Evolutionary conservation across 108 stramenopile genomes (phyloP), one percentile per base, ranked within the genome.

Genomic region (Aurantiochytrium sp.): DNA sequence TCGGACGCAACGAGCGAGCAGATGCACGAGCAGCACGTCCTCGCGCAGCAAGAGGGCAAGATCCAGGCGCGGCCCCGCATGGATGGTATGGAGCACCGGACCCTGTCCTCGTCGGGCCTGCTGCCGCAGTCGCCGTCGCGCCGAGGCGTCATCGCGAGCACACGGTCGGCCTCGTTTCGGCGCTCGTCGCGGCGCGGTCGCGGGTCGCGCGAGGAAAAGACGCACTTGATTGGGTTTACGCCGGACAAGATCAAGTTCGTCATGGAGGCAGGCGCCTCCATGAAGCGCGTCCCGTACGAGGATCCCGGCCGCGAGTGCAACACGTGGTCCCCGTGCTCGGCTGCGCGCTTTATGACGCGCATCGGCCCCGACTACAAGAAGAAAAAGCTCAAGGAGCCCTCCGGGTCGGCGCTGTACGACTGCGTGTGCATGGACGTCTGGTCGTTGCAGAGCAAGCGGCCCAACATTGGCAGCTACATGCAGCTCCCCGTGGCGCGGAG

Each of bases 361-460:
- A 48, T 81, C 30, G 73, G 73, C 10, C 73, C 73, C 10, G 73
- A 81, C 45, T 81, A 81, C 73, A 81, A 81, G 73, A 12, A n/a
- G 8, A 41, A 81, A 41, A 81, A 81, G 45, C 39, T 48, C 1
- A 81, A 81, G 73, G 73, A 41, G 45, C 73, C 73, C 42, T 81
- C 73, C 30, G 73, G 73, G 15, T 48, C 39, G 0, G 39, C 73
- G 21, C 8, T 81, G 6, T 81, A 81, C 45, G 73, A 81, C 24
- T 81, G 73, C 45, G 73, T 81, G 2, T 81, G 73, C 24, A 48
- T 41, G 42, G 73, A 81, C 30, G 73, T 81, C n/a, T 81, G 73
- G 73, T 48, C 39, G 39, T 42, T 81, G 73, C 42, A 81, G 73
- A 48, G 42, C 39, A 81, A 81, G 45, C 73, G 73, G 36, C 73